Evolutionary conservation across 2,329 filamentous ascomycete species (phyloP).

Genomic region (Aspergillus sp.): DNA sequence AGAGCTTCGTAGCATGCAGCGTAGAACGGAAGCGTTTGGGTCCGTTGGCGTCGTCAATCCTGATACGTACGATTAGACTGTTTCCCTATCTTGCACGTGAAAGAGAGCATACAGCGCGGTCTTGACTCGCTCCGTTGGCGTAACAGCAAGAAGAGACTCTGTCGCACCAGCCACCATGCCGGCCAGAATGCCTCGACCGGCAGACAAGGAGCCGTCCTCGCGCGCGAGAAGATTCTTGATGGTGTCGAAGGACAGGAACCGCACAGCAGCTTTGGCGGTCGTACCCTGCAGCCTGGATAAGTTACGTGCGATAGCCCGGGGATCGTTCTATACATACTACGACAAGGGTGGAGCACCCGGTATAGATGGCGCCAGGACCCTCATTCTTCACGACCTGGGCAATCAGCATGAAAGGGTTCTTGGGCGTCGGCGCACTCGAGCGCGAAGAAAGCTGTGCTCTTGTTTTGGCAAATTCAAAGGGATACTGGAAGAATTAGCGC

Average conservation of each 20-base stretch:
- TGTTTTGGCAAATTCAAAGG: constrained; percentile 68
- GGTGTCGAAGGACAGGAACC: constrained; percentile 64
- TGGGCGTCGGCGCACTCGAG: constrained; percentile 47
- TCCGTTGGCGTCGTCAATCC: constrained; percentile 58
- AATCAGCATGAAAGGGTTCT: constrained; percentile 60
- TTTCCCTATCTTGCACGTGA: neutral
- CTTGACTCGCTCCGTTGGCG: constrained; percentile 66
- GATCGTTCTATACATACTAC: constrained; percentile 23
- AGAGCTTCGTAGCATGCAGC: constrained; percentile 49
- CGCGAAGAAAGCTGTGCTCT: constrained; percentile 46
- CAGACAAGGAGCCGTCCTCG: constrained; percentile 56
- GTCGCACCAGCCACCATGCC: constrained; percentile 64
- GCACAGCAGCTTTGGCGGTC: constrained; percentile 62
- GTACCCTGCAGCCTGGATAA: constrained; percentile 42
- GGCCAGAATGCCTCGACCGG: constrained; percentile 57
- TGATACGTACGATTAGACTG: constrained; percentile 3
- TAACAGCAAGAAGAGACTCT: constrained; percentile 63
- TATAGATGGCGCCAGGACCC: constrained; percentile 59
- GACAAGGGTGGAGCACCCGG: constrained; percentile 60
- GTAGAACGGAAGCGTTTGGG: constrained; percentile 50
- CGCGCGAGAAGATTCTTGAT: constrained; percentile 56
- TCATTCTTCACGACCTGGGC: constrained; percentile 54
- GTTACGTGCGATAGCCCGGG: neutral
- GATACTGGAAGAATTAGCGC: constrained; percentile 45
- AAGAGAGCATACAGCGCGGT: constrained; percentile 36